These are phyloP conservation scores for Magnusiomyces sp. DNA, from an alignment of 1,139 yeast genomes.

Conservation along the genomic window DNA sequence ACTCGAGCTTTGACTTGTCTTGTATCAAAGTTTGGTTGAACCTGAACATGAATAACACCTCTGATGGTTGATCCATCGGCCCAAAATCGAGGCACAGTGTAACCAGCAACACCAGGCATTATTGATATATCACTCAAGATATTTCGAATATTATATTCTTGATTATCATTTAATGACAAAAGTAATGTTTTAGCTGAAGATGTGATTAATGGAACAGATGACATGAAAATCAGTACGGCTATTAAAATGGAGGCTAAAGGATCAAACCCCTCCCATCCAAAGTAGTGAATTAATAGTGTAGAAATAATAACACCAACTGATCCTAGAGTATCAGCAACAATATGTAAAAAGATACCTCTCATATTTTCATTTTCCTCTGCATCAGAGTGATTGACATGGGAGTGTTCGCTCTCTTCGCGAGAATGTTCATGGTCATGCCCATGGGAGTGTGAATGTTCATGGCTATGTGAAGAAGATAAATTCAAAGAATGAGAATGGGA, in stretches of 20 bases:
- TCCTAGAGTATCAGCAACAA: slow-evolving; percentile 91
- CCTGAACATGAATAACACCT: slow-evolving; percentile 55
- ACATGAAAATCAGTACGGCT: slow-evolving; percentile 66
- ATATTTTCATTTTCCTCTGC: slow-evolving; percentile 63
- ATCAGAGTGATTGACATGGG: slow-evolving; percentile 33
- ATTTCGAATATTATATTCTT: slow-evolving; percentile 54
- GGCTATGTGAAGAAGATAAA: slow-evolving; percentile 19
- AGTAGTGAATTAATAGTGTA: slow-evolving; percentile 44
- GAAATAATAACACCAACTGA: slow-evolving; percentile 93
- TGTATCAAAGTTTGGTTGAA: slow-evolving; percentile 58
- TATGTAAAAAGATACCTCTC: slow-evolving; percentile 90
- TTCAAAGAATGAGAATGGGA: slow-evolving; percentile 22
- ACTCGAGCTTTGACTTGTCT: slow-evolving; percentile 54
- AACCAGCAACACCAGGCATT: slow-evolving; percentile 74
- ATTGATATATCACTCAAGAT: slow-evolving; percentile 58
- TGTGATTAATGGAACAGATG: slow-evolving; percentile 75
- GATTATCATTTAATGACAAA: slow-evolving; percentile 47
- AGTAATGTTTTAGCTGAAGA: slow-evolving; percentile 73
- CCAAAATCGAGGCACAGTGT: slow-evolving; percentile 90
- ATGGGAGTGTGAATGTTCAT: slow-evolving; percentile 14
- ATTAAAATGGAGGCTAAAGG: slow-evolving; percentile 87
- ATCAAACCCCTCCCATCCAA: slow-evolving; percentile 61
- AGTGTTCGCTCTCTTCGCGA: too few species aligned
- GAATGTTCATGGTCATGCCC: slow-evolving; percentile 46
- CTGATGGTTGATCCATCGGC: slow-evolving; percentile 44